These are phyloP conservation scores for Primulina eburnea DNA, from an alignment of 257 asterid genomes.

Conservation along the genomic window DNA sequence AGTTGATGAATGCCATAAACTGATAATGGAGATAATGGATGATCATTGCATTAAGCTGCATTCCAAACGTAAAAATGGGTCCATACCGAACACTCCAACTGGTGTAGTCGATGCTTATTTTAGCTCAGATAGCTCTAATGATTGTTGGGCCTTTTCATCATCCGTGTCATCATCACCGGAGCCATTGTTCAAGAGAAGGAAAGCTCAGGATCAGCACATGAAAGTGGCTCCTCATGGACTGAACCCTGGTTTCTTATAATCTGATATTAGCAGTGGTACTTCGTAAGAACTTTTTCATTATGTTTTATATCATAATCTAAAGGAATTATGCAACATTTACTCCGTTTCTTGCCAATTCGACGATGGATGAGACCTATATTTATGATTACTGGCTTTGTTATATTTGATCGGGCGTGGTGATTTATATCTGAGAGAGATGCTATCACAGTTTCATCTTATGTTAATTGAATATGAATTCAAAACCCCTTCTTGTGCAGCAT, in stretches of 20 bases:
- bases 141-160: conserved; percentile 43
- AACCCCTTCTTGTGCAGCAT: neutral
- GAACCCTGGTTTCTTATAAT: conserved; percentile 31
- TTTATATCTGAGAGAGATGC: conserved; percentile 33
- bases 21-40: neutral
- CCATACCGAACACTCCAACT: conserved; percentile 13
- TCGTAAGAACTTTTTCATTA: conserved; percentile 35
- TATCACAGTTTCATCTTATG: conserved; percentile 13
- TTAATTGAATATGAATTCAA: too few relatives aligned
- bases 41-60: neutral
- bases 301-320: conserved; percentile 37
- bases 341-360: conserved; percentile 37
- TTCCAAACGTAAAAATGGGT: conserved; percentile 2
- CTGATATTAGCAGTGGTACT: conserved; percentile 49
- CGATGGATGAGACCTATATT: conserved; percentile 35
- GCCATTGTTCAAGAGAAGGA: conserved; percentile 43
- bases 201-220: conserved; percentile 45
- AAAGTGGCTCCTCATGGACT: conserved; percentile 38
- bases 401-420: conserved; percentile 42
- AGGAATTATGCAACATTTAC: conserved; percentile 33
- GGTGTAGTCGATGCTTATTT: conserved; percentile 59
- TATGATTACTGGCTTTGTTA: conserved; percentile 30
- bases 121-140: conserved; percentile 50
- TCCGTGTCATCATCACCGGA: conserved; percentile 41
- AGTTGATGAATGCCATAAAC: conserved; percentile 1